phyloP scores from a whole-genome alignment of 2,329 filamentous ascomycete species.

The Cylindrodendrum hubeiense region DNA sequence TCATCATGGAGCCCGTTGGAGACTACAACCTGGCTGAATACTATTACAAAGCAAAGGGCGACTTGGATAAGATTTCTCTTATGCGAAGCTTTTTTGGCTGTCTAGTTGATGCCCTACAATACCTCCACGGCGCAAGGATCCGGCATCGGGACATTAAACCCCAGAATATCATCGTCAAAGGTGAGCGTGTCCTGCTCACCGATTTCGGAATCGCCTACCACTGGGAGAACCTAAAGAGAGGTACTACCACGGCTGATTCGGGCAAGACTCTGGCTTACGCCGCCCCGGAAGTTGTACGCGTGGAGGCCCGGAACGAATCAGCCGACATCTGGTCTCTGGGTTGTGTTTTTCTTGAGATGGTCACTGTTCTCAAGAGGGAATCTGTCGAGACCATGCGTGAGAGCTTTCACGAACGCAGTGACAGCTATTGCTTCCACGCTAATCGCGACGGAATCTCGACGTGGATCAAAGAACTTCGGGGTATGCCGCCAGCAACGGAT shows the following conservation, averaged over 20 bases:
- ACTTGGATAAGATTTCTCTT: not conserved
- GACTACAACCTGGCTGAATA: not conserved
- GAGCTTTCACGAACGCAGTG: not conserved
- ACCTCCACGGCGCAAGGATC: constrained; percentile 11
- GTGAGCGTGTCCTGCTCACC: constrained; percentile 9
- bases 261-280: not conserved
- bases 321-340: constrained; percentile 1
- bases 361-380: not conserved
- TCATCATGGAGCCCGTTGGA: not conserved
- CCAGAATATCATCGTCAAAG: constrained; percentile 26
- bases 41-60: not conserved
- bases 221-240: not conserved
- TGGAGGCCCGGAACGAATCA: constrained; percentile 1
- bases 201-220: constrained; percentile 29
- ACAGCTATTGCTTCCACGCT: not conserved
- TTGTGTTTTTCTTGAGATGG: not conserved
- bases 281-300: not conserved
- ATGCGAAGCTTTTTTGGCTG: constrained; percentile 16
- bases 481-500: not conserved
- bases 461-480: not conserved
- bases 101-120: constrained; percentile 3
- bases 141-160: constrained; percentile 33
- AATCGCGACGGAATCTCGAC: not conserved
- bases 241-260: constrained; percentile 1
- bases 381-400: not conserved